A percentile compares a stretch with the other conserved stretches of the same genome.
These are phyloP conservation scores for Calophaca sinica DNA, from an alignment of 306 rosid species.

Conservation along the genomic window DNA sequence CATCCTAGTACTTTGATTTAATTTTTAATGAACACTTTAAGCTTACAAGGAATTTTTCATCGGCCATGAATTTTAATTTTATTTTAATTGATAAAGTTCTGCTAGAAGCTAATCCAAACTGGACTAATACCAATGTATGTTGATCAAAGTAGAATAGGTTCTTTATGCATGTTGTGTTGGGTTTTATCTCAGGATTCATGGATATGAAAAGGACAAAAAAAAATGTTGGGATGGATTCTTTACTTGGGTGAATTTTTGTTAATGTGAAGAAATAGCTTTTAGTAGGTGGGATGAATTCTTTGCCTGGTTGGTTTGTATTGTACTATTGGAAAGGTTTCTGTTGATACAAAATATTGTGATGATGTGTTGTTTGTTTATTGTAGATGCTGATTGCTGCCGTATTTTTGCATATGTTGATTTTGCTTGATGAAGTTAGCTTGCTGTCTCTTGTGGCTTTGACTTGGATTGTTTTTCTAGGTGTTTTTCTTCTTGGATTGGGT, in stretches of 20 bases:
- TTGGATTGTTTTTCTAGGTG: constrained; percentile 60
- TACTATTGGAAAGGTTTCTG: constrained; percentile 14
- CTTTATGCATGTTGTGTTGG: background rate
- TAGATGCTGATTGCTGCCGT: constrained; percentile 1
- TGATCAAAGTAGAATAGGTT: background rate
- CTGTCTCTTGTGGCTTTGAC: constrained; percentile 36
- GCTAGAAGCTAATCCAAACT: constrained; percentile 6
- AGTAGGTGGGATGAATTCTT: background rate
- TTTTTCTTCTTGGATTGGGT: constrained; percentile 96
- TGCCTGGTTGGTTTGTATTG: constrained; percentile 18
- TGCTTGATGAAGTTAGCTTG: constrained; percentile 37
- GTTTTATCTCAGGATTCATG: background rate
- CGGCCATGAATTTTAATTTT: background rate
- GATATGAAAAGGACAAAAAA: background rate
- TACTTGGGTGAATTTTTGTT: background rate
- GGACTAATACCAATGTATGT: background rate
- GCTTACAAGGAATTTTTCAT: background rate
- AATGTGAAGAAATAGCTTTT: constrained; percentile 8
- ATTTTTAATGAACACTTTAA: background rate
- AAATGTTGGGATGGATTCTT: background rate
- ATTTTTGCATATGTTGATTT: background rate
- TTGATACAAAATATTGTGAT: background rate
- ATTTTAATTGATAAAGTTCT: background rate
- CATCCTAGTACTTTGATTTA: background rate
- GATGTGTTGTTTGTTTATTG: background rate